phyloP scores from a whole-genome alignment of 2,329 filamentous ascomycete genomes.

The Alternaria tenuissima region DNA sequence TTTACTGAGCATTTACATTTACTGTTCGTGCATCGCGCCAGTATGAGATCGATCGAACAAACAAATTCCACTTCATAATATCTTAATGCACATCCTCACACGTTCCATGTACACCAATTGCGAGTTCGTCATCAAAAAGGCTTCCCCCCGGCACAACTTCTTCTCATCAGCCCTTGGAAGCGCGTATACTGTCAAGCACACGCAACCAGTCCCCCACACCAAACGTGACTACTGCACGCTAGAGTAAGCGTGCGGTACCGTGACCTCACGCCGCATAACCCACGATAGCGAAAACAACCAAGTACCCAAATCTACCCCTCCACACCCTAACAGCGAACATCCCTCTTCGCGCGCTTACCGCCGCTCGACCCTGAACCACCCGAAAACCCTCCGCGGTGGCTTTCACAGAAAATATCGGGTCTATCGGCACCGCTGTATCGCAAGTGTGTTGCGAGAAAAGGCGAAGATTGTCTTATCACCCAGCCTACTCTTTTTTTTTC shows the following conservation, averaged over 20 bases:
- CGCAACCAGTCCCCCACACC: slow-evolving; percentile 13
- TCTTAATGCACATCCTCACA: slow-evolving; percentile 1
- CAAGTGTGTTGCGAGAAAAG: neutral
- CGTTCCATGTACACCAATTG: slow-evolving; percentile 4
- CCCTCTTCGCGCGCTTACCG: slow-evolving; percentile 19
- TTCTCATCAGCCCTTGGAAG: neutral
- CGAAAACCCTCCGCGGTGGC: neutral
- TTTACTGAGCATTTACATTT: slow-evolving; percentile 39
- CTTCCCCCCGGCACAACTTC: neutral
- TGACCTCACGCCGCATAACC: slow-evolving; percentile 19
- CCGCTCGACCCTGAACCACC: slow-evolving; percentile 2
- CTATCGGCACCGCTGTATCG: neutral
- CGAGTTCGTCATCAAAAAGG: slow-evolving; percentile 1
- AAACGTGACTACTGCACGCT: slow-evolving; percentile 17
- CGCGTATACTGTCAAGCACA: slow-evolving; percentile 5
- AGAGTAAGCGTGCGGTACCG: slow-evolving; percentile 13
- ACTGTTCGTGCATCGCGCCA: slow-evolving; percentile 12
- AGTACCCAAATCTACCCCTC: slow-evolving; percentile 9
- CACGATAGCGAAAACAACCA: slow-evolving; percentile 10
- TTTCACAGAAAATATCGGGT: neutral
- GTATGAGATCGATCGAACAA: slow-evolving; percentile 15
- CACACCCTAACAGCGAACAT: slow-evolving; percentile 7
- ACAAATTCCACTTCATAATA: slow-evolving; percentile 12
- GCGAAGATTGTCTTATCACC: neutral
- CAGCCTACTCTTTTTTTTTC: neutral